These are phyloP conservation scores for Trichosanthes cucumerina DNA, from an alignment of 306 rosid genomes.

Conservation along the genomic window DNA sequence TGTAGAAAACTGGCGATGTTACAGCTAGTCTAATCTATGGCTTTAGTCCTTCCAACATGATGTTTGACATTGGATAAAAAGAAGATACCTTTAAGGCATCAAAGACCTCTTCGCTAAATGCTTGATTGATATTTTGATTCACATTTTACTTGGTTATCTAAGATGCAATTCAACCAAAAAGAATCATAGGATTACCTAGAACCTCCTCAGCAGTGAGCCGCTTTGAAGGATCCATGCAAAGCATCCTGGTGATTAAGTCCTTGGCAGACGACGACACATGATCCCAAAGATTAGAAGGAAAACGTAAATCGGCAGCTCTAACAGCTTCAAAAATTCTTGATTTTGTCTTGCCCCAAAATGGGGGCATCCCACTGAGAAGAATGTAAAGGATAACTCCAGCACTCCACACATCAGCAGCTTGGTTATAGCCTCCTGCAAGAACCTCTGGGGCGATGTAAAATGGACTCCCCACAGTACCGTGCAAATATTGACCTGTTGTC, in stretches of 20 bases:
- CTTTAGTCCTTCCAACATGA: background rate
- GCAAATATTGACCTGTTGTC: conserved; percentile 53
- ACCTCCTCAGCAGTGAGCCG: conserved; percentile 57
- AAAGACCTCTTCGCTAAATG: background rate
- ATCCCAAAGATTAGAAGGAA: conserved; percentile 52
- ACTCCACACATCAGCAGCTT: conserved; percentile 74
- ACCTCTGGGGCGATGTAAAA: conserved; percentile 72
- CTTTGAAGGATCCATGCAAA: conserved; percentile 42
- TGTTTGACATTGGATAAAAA: background rate
- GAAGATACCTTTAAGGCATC: background rate
- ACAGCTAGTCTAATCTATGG: background rate
- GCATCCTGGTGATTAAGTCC: conserved; percentile 50
- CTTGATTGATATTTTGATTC: background rate
- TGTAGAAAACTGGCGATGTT: background rate
- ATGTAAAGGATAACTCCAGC: conserved; percentile 67
- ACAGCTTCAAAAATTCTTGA: conserved; percentile 57
- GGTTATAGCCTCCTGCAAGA: conserved; percentile 59
- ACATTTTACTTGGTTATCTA: background rate
- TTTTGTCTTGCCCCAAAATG: conserved; percentile 73
- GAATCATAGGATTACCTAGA: conserved; percentile 30
- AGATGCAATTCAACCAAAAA: background rate
- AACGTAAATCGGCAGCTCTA: conserved; percentile 48
- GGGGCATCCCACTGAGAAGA: conserved; percentile 60
- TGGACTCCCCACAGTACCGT: conserved; percentile 71
- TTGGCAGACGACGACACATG: conserved; percentile 43